These are phyloP conservation scores for Diaporthe ilicicola DNA, from an alignment of 2,329 filamentous ascomycete species.

Conservation along the genomic window DNA sequence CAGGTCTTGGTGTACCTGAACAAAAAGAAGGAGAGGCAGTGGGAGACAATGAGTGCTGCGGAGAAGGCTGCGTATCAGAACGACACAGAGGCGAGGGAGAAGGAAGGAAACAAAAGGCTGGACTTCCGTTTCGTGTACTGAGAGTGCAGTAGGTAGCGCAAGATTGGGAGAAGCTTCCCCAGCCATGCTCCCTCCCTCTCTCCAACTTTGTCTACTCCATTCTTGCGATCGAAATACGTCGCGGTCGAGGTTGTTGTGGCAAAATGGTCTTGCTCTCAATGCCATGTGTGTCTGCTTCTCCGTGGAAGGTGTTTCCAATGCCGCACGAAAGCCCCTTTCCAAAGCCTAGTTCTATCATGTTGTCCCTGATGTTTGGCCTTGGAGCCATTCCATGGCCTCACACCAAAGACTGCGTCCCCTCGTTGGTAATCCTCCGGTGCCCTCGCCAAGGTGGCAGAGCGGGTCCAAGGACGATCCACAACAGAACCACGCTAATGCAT, in stretches of 20 bases:
- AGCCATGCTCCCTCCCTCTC: not conserved
- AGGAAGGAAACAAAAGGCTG: constrained; percentile 58
- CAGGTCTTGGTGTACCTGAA: constrained; percentile 55
- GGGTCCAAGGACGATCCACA: not conserved
- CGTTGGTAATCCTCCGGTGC: not conserved
- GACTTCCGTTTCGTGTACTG: constrained; percentile 60
- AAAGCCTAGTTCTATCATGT: not conserved
- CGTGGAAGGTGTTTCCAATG: not conserved
- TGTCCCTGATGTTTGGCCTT: not conserved
- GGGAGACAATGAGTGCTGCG: constrained; percentile 54
- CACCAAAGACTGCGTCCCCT: not conserved
- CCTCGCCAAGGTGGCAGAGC: not conserved
- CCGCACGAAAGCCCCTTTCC: not conserved
- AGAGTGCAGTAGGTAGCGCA: not conserved
- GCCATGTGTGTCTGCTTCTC: too few species aligned
- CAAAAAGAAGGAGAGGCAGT: constrained; percentile 55
- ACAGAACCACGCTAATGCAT: constrained; percentile 28
- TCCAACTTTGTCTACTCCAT: too few species aligned
- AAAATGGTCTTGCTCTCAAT: too few species aligned
- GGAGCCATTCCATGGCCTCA: not conserved
- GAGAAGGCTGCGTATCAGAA: constrained; percentile 56
- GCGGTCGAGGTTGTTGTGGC: not conserved
- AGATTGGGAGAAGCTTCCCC: too few species aligned
- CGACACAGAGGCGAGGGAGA: constrained; percentile 51
- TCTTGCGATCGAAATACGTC: not conserved